These are phyloP conservation scores for Skeletonema menzelii DNA, from an alignment of 108 stramenopile genomes.

Conservation along the genomic window DNA sequence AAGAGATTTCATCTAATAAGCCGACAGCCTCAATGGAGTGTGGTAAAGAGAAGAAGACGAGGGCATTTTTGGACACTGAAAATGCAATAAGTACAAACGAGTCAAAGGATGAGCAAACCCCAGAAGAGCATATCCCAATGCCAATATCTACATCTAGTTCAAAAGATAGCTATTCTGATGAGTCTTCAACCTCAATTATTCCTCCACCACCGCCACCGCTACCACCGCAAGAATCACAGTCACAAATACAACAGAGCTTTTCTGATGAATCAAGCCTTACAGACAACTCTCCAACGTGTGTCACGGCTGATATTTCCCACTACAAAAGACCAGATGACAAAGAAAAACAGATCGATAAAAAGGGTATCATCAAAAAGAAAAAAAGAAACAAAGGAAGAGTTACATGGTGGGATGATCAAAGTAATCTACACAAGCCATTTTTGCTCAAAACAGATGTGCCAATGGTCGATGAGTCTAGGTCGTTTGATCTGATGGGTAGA, in stretches of 20 bases:
- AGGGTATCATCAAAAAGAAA: conserved; percentile 15
- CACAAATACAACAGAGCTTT: not conserved
- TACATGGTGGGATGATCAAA: conserved; percentile 46
- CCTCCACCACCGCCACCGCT: not conserved
- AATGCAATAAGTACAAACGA: not conserved
- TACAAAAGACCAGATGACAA: not conserved
- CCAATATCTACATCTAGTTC: too few relatives aligned
- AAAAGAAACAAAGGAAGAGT: conserved; percentile 12
- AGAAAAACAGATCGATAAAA: not conserved
- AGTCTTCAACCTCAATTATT: not conserved
- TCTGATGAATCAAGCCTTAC: not conserved
- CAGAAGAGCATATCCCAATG: too few relatives aligned
- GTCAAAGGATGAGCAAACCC: not conserved
- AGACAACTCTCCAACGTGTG: not conserved
- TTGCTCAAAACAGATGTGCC: conserved; percentile 15
- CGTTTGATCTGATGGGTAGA: conserved; percentile 3
- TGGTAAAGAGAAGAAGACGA: not conserved
- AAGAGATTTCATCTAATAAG: not conserved
- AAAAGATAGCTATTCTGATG: not conserved
- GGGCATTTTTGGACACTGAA: not conserved
- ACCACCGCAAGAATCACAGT: not conserved
- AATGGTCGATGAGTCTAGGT: not conserved
- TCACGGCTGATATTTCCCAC: not conserved
- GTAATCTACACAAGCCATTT: conserved; percentile 26
- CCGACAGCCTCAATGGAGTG: not conserved